phyloP scores from a whole-genome alignment of 768 basidiomycete species.

The Kwoniella europaea region DNA sequence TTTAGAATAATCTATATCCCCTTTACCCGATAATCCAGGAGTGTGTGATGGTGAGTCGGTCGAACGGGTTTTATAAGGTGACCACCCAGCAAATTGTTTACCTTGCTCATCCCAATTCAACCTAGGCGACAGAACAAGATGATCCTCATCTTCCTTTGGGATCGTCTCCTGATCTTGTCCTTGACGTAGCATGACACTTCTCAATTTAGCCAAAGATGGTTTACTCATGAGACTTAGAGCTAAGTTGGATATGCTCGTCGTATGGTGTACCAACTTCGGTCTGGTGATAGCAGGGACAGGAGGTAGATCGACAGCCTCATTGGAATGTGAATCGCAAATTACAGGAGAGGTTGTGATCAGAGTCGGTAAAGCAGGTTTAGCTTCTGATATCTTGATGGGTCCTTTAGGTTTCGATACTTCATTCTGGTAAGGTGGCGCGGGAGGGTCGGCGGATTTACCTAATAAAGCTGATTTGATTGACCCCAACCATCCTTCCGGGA shows the following conservation, averaged over 20 bases:
- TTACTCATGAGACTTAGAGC: constrained; percentile 30
- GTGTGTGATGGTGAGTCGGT: neutral
- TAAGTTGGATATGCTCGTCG: constrained; percentile 11
- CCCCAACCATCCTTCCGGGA: constrained; percentile 37
- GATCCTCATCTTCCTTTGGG: constrained; percentile 13
- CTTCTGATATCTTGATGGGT: constrained; percentile 23
- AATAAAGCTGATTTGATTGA: constrained; percentile 28
- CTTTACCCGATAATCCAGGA: constrained; percentile 17
- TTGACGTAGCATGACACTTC: constrained; percentile 24
- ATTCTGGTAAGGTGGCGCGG: neutral
- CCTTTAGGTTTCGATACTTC: constrained; percentile 11
- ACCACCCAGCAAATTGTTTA: constrained; percentile 45
- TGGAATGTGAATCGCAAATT: constrained; percentile 51
- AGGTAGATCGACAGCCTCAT: constrained; percentile 51
- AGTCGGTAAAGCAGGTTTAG: constrained; percentile 41
- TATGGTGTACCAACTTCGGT: neutral
- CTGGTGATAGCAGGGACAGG: constrained; percentile 33
- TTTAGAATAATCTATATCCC: constrained; percentile 51
- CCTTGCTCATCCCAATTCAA: constrained; percentile 42
- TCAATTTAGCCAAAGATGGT: constrained; percentile 37
- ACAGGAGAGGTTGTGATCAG: constrained; percentile 44
- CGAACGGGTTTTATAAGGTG: constrained; percentile 21
- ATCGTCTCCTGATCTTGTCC: neutral
- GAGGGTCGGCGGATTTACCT: constrained; percentile 9
- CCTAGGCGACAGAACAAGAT: constrained; percentile 31